Percentiles rank a stretch among this genome's conserved stretches.
Conservation (phyloP, 345 rosid genomes). For the Dimocarpus longan region DNA sequence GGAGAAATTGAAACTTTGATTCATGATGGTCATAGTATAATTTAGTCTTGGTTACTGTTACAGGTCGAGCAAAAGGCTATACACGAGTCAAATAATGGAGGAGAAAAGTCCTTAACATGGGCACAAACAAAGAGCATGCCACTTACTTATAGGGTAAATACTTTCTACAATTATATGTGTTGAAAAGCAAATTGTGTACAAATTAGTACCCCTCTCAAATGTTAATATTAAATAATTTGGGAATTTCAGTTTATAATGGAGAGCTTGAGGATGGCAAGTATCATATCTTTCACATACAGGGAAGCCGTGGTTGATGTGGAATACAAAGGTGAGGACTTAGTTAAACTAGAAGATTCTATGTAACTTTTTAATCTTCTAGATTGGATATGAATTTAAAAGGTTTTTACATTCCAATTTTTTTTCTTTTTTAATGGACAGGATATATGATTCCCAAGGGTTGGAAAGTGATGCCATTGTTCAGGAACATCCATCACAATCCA, state of each 20-base stretch:
- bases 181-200: not conserved
- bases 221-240: not conserved
- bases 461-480: constrained; percentile 98
- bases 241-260: constrained; percentile 55
- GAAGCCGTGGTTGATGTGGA: constrained; percentile 91
- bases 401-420: not conserved
- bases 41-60: constrained; percentile 2
- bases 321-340: constrained; percentile 58
- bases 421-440: constrained; percentile 44
- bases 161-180: not conserved
- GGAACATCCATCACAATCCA: constrained; percentile 90
- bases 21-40: not conserved
- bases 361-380: not conserved
- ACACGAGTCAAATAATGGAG: constrained; percentile 50
- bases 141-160: constrained; percentile 59
- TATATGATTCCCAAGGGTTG: constrained; percentile 92
- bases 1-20: not conserved
- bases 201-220: not conserved
- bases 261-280: constrained; percentile 87
- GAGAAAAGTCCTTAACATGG: constrained; percentile 66
- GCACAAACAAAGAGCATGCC: constrained; percentile 82
- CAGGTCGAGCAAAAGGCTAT: constrained; percentile 75
- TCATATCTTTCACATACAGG: constrained; percentile 89
- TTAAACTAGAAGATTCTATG: constrained; percentile 16
- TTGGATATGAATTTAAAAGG: not conserved